Evolutionary conservation across 2,329 filamentous ascomycete genomes (phyloP), one percentile per base, ranked within the genome.

Genomic region (Colletotrichum camelliae): DNA sequence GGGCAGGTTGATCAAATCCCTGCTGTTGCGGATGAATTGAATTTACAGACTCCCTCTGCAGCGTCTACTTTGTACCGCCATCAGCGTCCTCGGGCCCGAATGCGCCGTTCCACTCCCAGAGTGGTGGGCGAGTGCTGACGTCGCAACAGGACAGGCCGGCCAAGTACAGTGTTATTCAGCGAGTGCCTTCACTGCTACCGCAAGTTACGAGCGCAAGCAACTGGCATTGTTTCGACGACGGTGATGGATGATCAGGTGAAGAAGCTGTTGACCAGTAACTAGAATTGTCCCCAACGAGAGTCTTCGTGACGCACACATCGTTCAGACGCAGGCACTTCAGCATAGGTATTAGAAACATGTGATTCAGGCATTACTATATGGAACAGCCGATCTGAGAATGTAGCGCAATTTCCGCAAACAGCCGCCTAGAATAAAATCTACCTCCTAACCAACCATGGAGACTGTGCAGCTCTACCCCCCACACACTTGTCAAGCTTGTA

Each of bases 341-440:
- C 29, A 43, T 18, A 60, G 18, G 12, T 9, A 9, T 18, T 52
- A 43, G 21, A 60, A 70, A 37, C 21, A 65, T 21, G 12, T 58
- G 43, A 27, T 68, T 74, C 64, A 37, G 37, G 39, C 55, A 76
- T 69, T 76, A 61, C 70, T 76, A 74, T 55, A 18, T 21, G 62
- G 43, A 18, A 61, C 57, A 31, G 62, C 57, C 48, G 65, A 35
- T 69, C 58, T 69, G 70, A 75, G 33, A 69, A 64, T 29, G 48
- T 9, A 61, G 12, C 35, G 57, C 31, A 29, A 37, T 60, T 69
- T 55, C 37, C 65, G 43, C 64, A 64, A 68, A 39, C 64, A 29
- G 70, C 43, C 70, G 27, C 31, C 35, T 52, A 27, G 48, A 76
- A 13, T 27, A 60, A 24, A 69, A 68, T 39, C n/a, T 35, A 61